A percentile compares a stretch with the other conserved stretches of the same genome.
Evolutionary conservation across 805 yeast genomes (phyloP).

Genomic region (Teunomyces gatunensis): DNA sequence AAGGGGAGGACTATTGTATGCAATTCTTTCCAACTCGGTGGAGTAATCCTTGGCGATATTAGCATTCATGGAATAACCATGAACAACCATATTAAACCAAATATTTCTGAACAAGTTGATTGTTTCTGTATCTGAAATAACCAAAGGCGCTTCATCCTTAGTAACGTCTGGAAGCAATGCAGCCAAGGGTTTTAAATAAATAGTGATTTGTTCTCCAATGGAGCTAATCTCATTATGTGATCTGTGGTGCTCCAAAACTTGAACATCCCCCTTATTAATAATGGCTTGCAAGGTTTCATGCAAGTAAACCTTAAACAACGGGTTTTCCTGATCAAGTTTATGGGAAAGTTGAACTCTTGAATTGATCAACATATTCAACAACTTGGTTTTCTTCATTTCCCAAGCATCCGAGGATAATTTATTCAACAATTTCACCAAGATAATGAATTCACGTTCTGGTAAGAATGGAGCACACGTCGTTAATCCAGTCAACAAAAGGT

Average conservation of each 20-base stretch:
- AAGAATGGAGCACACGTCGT: conserved; percentile 60
- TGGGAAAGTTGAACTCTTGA: conserved; percentile 51
- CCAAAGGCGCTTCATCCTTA: conserved; percentile 39
- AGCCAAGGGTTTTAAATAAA: conserved; percentile 72
- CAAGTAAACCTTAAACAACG: conserved; percentile 52
- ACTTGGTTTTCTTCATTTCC: conserved; percentile 35
- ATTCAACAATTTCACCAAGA: conserved; percentile 58
- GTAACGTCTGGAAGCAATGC: conserved; percentile 60
- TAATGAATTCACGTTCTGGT: conserved; percentile 63
- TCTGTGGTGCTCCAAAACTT: conserved; percentile 71
- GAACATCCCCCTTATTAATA: conserved; percentile 77
- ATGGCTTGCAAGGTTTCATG: conserved; percentile 65
- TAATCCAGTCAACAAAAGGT: conserved; percentile 57
- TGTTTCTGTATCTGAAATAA: conserved; percentile 45
- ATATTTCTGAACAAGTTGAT: conserved; percentile 72
- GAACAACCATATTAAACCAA: conserved; percentile 93
- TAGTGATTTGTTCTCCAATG: conserved; percentile 66
- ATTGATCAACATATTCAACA: conserved; percentile 40
- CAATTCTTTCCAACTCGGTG: conserved; percentile 61
- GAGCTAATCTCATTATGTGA: conserved; percentile 69
- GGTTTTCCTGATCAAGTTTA: conserved; percentile 41
- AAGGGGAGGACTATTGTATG: conserved; percentile 59
- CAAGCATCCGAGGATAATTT: conserved; percentile 46
- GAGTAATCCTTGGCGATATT: conserved; percentile 48
- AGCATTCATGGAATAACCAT: conserved; percentile 74